Base-by-base conservation (phyloP, 2,329 filamentous ascomycete species). In the Penicillium sp. region DNA sequence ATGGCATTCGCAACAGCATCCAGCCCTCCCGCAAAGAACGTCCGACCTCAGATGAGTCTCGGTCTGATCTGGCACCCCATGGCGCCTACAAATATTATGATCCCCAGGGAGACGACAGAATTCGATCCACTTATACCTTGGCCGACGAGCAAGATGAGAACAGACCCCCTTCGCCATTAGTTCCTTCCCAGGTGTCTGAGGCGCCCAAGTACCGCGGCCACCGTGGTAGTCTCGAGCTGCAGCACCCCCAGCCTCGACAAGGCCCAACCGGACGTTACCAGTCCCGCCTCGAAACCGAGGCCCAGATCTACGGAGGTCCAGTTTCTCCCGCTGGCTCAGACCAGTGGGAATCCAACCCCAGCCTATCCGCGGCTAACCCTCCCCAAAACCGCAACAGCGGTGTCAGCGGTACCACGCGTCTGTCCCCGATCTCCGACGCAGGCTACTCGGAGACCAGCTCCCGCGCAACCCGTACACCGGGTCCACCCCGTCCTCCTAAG, bases 1-100 rank as follows among this genome's bases (percentile, higher is more conserved):
- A 89, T 66, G 89, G 88, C 41, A 89, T 93, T 73, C 86, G 89
- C 41, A 86, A 84, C 67, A 90, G 86, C 67, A 73, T 75, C 45
- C 77, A 79, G 54, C 70, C 72, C 29, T 81, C 80, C 44, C 81
- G 81, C 48, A 77, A 87, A 79, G 77, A 86, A 81, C 73, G 88
- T 79, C 77, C 87, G 75, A 74, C 86, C 77, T 82, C 83, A 64
- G 74, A 84, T 71, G 75, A 83, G 74, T 96, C 92, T 33, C 86
- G 89, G 0, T 94, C 90, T 0, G 89, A 92, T 66, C 70, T 93
- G 41, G 86, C 82, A n/a, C 50, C 50, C 15, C 82, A 86, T 15
- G 89, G 89, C 61, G 83, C 86, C 10, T 80, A 79, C 62, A 75
- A 77, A 43, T 77, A 74, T 55, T 78, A 79, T 55, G 77, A 80